Percentiles rank a stretch among this genome's conserved stretches.
Evolutionary conservation across 2,329 filamentous ascomycete genomes (phyloP).

Genomic region (Macroventuria anomochaeta): DNA sequence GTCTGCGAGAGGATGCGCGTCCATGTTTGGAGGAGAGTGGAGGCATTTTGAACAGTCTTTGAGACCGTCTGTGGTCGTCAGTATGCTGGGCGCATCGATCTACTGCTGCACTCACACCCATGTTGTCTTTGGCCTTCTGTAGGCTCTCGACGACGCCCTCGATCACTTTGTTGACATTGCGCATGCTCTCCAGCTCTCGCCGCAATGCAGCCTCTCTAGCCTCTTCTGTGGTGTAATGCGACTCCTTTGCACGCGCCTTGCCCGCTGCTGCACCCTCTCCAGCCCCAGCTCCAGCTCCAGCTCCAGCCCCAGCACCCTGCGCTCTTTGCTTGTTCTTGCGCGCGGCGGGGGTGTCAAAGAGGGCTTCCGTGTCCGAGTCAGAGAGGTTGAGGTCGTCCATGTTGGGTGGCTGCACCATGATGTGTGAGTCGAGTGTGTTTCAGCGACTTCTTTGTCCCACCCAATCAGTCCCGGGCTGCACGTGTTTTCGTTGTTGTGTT

Average conservation of each 20-base stretch:
- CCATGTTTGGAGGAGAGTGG: conserved; percentile 91
- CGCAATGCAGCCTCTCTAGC: conserved; percentile 75
- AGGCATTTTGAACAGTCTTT: conserved; percentile 83
- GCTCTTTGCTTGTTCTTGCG: conserved; percentile 47
- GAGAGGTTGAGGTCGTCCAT: conserved; percentile 61
- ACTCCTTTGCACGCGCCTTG: conserved; percentile 54
- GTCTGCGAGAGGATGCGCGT: conserved; percentile 95
- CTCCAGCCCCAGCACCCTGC: no score
- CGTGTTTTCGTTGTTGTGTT: conserved; percentile 30
- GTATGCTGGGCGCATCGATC: neutral
- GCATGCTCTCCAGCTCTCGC: conserved; percentile 81
- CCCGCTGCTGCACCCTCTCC: conserved; percentile 50
- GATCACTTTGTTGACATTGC: conserved; percentile 85
- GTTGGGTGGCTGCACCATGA: conserved; percentile 50
- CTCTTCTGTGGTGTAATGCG: conserved; percentile 68
- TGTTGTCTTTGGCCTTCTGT: conserved; percentile 75
- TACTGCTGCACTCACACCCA: conserved; percentile 64
- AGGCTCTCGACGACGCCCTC: conserved; percentile 77
- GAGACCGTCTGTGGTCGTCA: conserved; percentile 71
- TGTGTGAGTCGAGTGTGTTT: neutral
- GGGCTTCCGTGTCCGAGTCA: conserved; percentile 62
- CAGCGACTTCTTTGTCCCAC: neutral
- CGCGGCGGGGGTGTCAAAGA: conserved; percentile 63
- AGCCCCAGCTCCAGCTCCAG: conserved; percentile 36
- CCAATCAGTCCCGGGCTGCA: conserved; percentile 7